Conservation (phyloP, 2,329 filamentous ascomycete species). For the Neofusicoccum umdonicola region DNA sequence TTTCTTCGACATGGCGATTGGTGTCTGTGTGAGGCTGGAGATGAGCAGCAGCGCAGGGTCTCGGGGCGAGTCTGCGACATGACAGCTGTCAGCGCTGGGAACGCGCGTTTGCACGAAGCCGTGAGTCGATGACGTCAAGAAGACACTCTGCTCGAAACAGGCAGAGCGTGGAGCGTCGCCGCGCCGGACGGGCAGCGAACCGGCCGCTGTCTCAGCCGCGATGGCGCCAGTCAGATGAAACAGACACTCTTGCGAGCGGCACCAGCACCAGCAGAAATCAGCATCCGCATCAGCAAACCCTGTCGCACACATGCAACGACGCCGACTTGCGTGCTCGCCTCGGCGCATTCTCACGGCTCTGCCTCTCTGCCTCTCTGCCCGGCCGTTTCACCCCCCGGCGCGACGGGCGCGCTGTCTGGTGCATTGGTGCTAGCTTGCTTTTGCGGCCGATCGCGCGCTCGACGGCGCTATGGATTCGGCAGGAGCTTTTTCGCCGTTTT, state of each 20-base stretch:
- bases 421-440: neutral
- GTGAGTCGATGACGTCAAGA: constrained; percentile 11
- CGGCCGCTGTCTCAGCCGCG: neutral
- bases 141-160: constrained; percentile 1
- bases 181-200: neutral
- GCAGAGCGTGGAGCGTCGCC: neutral
- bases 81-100: neutral
- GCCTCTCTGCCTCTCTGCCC: neutral
- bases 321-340: neutral
- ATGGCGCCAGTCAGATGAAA: constrained; percentile 12
- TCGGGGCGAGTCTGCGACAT: neutral
- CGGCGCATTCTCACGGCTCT: neutral
- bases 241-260: neutral
- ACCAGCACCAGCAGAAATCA: neutral
- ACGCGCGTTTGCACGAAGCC: neutral
- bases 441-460: neutral
- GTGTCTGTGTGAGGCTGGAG: neutral
- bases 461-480: neutral
- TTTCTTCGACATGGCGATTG: constrained; percentile 42
- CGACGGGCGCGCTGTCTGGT: neutral
- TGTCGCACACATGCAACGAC: constrained; percentile 11
- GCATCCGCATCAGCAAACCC: neutral
- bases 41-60: neutral
- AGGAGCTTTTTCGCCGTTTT: neutral
- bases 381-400: neutral